These are phyloP conservation scores for Cutaneotrichosporon spelunceum DNA, from an alignment of 1,284 basidiomycete genomes.

Conservation along the genomic window DNA sequence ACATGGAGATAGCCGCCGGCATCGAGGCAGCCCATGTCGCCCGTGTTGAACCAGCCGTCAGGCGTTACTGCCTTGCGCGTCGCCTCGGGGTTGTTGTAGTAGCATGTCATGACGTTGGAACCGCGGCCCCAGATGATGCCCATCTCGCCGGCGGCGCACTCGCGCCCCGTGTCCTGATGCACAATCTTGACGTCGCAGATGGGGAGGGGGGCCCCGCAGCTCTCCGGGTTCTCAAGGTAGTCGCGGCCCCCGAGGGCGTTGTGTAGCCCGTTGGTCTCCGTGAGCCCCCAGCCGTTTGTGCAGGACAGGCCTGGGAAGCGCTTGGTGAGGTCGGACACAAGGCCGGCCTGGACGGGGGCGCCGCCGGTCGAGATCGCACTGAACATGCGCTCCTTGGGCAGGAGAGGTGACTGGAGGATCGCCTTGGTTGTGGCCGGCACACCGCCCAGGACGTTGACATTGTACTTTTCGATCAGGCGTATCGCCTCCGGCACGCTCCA, in stretches of 20 bases:
- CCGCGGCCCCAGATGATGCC: constrained; percentile 40
- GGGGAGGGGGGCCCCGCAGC: constrained; percentile 37
- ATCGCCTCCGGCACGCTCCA: constrained; percentile 41
- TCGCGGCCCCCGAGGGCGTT: constrained; percentile 25
- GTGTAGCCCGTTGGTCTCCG: constrained; percentile 13
- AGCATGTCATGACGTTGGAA: constrained; percentile 45
- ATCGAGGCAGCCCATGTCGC: constrained; percentile 40
- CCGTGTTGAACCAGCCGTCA: constrained; percentile 49
- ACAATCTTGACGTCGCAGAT: constrained; percentile 38
- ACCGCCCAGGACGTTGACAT: constrained; percentile 38
- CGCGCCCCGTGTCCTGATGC: constrained; percentile 30
- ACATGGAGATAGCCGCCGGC: constrained; percentile 39
- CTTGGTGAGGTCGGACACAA: constrained; percentile 30
- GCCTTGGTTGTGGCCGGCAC: constrained; percentile 41
- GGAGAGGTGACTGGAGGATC: constrained; percentile 34
- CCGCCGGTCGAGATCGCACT: constrained; percentile 46
- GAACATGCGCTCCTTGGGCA: constrained; percentile 23
- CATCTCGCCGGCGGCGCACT: constrained; percentile 24
- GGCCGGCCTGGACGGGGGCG: constrained; percentile 39
- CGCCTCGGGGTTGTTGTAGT: constrained; percentile 24
- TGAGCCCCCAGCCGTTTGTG: constrained; percentile 22
- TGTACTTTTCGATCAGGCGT: constrained; percentile 30
- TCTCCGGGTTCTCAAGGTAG: constrained; percentile 29
- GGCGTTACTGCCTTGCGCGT: constrained; percentile 22
- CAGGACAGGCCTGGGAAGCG: constrained; percentile 34